Evolutionary conservation across 139 green algal genomes (phyloP).

Genomic region (Deuterostichococcus epilithicus): DNA sequence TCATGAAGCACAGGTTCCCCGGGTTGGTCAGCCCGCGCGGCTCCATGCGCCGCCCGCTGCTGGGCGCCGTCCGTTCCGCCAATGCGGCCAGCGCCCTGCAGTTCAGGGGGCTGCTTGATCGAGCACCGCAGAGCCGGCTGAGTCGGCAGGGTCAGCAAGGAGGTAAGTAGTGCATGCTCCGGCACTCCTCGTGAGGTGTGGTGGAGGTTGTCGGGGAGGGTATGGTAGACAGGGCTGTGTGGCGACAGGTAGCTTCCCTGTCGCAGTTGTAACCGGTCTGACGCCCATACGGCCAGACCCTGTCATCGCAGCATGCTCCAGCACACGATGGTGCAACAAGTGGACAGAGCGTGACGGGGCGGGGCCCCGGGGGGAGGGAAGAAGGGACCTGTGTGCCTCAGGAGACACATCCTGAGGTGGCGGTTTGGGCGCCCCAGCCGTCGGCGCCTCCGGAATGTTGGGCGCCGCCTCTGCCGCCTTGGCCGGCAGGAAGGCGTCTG

Average conservation of each 20-base stretch:
- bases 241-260: too few relatives aligned
- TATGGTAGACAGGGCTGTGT: too few relatives aligned
- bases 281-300: too few relatives aligned
- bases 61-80: not conserved
- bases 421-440: not conserved
- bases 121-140: not conserved
- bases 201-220: too few relatives aligned
- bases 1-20: conserved; percentile 83
- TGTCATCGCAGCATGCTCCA: too few relatives aligned
- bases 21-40: conserved; percentile 72
- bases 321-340: too few relatives aligned
- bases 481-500: not conserved
- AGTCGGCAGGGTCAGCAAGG: not conserved
- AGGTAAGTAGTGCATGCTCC: not conserved
- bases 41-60: conserved; percentile 19
- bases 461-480: not conserved
- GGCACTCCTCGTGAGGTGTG: not conserved
- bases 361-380: not conserved
- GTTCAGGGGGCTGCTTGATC: not conserved
- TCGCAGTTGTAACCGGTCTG: too few relatives aligned
- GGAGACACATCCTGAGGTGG: too few relatives aligned
- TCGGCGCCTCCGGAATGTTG: not conserved
- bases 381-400: not conserved
- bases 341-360: too few relatives aligned
- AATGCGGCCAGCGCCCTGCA: not conserved